Evolutionary conservation across 1,284 basidiomycete genomes (phyloP).

Genomic region (Ceratobasidium sp.): DNA sequence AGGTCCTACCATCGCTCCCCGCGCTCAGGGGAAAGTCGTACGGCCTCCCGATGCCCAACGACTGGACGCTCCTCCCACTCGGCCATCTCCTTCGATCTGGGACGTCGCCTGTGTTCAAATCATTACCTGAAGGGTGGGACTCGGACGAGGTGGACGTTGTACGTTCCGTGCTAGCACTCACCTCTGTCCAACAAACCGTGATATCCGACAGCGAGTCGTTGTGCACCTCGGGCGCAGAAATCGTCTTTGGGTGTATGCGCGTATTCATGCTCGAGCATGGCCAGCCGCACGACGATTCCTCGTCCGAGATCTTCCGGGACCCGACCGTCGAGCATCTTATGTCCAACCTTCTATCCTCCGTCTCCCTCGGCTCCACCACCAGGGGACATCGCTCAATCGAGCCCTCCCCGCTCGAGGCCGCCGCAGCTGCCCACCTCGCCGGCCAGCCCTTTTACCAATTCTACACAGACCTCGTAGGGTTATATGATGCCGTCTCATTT

Average conservation of each 20-base stretch:
- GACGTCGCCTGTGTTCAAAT: slow-evolving; percentile 74
- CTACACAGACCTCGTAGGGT: slow-evolving; percentile 88
- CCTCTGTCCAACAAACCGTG: slow-evolving; percentile 56
- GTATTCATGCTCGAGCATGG: slow-evolving; percentile 94
- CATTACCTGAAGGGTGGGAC: slow-evolving; percentile 78
- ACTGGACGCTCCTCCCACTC: slow-evolving; percentile 80
- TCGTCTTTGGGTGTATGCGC: slow-evolving; percentile 85
- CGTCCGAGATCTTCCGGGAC: slow-evolving; percentile 79
- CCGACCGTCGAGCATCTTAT: slow-evolving; percentile 67
- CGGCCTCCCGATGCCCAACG: slow-evolving; percentile 72
- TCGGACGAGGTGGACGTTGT: slow-evolving; percentile 83
- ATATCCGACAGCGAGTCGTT: slow-evolving; percentile 60
- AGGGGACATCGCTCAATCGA: slow-evolving; percentile 14
- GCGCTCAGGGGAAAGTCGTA: slow-evolving; percentile 41
- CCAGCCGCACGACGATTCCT: slow-evolving; percentile 56
- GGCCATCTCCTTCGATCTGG: slow-evolving; percentile 86
- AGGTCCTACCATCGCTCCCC: slow-evolving; percentile 39
- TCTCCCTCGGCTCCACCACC: slow-evolving; percentile 55
- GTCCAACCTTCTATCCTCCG: slow-evolving; percentile 67
- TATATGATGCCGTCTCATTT: slow-evolving; percentile 93
- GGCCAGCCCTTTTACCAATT: slow-evolving; percentile 90
- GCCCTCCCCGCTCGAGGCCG: slow-evolving; percentile 64
- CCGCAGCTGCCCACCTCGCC: slow-evolving; percentile 67
- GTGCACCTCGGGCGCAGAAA: slow-evolving; percentile 64
- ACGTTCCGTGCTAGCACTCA: slow-evolving; percentile 70